Conservation (phyloP, 345 rosid genomes). For the Eucalyptus cladocalyx region DNA sequence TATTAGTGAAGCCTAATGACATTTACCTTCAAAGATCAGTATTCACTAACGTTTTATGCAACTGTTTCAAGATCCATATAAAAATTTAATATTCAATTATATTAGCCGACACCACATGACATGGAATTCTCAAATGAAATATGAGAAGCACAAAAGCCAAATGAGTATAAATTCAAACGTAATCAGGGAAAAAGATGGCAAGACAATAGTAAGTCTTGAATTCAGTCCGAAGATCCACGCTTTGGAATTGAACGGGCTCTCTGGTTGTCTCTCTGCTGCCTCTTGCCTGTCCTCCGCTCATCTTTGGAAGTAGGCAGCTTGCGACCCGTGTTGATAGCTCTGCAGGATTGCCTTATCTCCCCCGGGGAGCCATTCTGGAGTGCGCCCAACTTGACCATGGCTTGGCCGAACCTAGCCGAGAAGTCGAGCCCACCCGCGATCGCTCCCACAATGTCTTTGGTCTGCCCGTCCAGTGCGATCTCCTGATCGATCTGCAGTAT, state of each 20-base stretch:
- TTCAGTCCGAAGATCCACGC: not conserved
- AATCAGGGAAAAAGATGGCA: not conserved
- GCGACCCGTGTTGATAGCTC: slow-evolving; percentile 4
- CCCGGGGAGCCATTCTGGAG: slow-evolving; percentile 1
- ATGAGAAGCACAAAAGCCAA: not conserved
- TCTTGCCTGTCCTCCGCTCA: not conserved
- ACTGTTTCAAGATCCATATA: not conserved
- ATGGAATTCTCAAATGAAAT: not conserved
- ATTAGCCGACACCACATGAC: not conserved
- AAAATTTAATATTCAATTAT: not conserved
- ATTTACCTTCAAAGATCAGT: not conserved
- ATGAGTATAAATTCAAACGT: not conserved
- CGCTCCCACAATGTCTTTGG: slow-evolving; percentile 5
- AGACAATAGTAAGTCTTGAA: not conserved
- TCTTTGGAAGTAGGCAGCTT: not conserved
- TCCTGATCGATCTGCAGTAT: slow-evolving; percentile 44
- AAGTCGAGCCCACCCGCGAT: slow-evolving; percentile 18
- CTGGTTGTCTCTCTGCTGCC: not conserved
- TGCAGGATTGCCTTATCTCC: slow-evolving; percentile 47
- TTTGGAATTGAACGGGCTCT: not conserved
- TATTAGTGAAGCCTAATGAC: too few relatives aligned
- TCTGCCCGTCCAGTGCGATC: slow-evolving; percentile 17
- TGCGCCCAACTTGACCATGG: slow-evolving; percentile 48
- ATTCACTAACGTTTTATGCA: not conserved
- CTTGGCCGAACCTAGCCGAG: slow-evolving; percentile 25